A percentile compares a stretch with the other conserved stretches of the same genome.
Evolutionary conservation across 108 stramenopile genomes (phyloP).

Genomic region (Cyclotella distinguenda): DNA sequence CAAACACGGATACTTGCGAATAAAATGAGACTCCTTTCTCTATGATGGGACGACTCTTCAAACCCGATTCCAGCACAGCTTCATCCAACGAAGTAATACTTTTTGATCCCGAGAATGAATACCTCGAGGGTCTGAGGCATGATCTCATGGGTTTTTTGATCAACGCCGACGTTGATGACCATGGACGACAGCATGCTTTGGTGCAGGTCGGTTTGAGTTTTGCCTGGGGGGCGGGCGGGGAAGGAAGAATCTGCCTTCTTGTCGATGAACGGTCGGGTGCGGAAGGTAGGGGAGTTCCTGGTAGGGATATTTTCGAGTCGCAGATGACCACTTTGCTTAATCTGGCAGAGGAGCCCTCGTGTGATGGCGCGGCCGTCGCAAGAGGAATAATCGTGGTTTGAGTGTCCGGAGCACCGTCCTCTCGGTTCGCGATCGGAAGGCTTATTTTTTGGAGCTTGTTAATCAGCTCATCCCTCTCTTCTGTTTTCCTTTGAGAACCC

Average conservation of each 20-base stretch:
- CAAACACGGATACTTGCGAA: conserved; percentile 39
- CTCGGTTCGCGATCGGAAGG: conserved; percentile 3
- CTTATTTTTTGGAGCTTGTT: conserved; percentile 7
- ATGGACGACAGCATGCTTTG: conserved; percentile 7
- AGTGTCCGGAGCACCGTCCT: background rate
- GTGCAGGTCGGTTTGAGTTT: background rate
- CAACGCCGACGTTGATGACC: conserved; percentile 34
- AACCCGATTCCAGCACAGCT: background rate
- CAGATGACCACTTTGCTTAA: conserved; percentile 12
- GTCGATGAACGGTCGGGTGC: background rate
- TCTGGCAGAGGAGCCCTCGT: background rate
- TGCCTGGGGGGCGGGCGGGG: conserved; percentile 6
- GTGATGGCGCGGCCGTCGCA: background rate
- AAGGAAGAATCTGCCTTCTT: conserved; percentile 36
- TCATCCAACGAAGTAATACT: background rate
- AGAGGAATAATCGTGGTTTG: background rate
- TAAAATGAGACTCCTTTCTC: conserved; percentile 43
- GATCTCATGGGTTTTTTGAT: conserved; percentile 11
- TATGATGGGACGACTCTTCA: background rate
- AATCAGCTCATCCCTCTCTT: conserved; percentile 13
- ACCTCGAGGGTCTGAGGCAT: conserved; percentile 28
- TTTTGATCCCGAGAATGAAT: conserved; percentile 21
- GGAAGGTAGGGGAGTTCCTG: too few relatives aligned
- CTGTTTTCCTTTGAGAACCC: background rate
- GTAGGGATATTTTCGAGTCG: background rate